Conservation (phyloP, 2,329 filamentous ascomycete genomes). For the Xylaria sp. region DNA sequence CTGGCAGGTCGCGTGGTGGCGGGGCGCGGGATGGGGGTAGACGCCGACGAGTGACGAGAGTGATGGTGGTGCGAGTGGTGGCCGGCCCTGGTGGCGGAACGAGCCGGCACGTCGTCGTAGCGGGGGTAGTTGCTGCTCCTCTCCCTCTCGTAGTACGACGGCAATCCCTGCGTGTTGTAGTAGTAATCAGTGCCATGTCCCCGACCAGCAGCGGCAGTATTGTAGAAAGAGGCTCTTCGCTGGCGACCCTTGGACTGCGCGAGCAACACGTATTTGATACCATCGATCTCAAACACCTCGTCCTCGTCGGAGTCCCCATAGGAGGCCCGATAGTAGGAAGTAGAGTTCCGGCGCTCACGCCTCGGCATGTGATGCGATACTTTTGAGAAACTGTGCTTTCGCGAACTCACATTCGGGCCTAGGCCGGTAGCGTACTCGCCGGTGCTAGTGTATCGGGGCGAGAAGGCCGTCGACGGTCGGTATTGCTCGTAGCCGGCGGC, state of each 20-base stretch:
- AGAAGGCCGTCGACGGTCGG: conserved; percentile 55
- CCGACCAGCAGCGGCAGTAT: conserved; percentile 49
- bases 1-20: conserved; percentile 54
- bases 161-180: conserved; percentile 55
- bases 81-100: conserved; percentile 44
- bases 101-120: conserved; percentile 43
- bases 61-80: conserved; percentile 40
- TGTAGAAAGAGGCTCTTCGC: conserved; percentile 40
- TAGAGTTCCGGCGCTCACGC: conserved; percentile 60
- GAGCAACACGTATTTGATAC: conserved; percentile 56
- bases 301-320: conserved; percentile 68
- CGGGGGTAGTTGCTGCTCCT: conserved; percentile 47
- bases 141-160: conserved; percentile 43
- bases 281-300: conserved; percentile 59
- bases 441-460: conserved; percentile 64
- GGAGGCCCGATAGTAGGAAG: conserved; percentile 62
- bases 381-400: conserved; percentile 43
- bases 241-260: conserved; percentile 48
- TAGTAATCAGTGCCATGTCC: conserved; percentile 62
- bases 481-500: conserved; percentile 45
- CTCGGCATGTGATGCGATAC: conserved; percentile 43
- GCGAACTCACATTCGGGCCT: conserved; percentile 62
- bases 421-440: conserved; percentile 62
- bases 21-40: conserved; percentile 50
- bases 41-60: conserved; percentile 49